Evolutionary conservation across 2,329 filamentous ascomycete genomes (phyloP).

Genomic region (Colletotrichum tropicicola): DNA sequence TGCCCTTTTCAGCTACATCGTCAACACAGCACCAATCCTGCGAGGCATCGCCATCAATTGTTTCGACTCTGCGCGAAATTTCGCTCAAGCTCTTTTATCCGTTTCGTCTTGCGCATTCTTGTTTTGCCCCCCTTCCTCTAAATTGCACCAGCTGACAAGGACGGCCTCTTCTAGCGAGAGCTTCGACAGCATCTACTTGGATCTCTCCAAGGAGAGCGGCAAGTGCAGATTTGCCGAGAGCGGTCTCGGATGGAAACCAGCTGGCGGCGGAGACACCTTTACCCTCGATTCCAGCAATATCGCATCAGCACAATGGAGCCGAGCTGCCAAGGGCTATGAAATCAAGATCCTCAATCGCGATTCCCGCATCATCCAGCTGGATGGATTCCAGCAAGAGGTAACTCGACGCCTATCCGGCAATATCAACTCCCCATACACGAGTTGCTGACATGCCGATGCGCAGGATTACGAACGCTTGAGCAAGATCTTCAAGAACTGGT

Average conservation of each 20-base stretch:
- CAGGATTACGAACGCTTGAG: conserved; percentile 88
- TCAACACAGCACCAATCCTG: neutral
- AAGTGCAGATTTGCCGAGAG: conserved; percentile 96
- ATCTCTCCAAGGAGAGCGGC: conserved; percentile 90
- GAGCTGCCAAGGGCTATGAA: conserved; percentile 91
- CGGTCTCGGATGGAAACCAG: conserved; percentile 94
- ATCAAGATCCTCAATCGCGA: conserved; percentile 89
- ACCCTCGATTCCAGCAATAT: conserved; percentile 91
- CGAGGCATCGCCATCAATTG: too few species aligned
- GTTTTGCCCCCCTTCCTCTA: neutral
- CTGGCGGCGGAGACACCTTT: conserved; percentile 87
- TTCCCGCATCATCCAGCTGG: conserved; percentile 88
- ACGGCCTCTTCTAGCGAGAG: conserved; percentile 70
- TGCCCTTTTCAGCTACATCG: neutral
- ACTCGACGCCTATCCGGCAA: conserved; percentile 36
- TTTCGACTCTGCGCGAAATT: too few species aligned
- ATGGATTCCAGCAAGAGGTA: conserved; percentile 90
- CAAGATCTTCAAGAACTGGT: conserved; percentile 98
- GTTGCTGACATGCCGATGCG: neutral
- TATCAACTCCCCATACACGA: neutral
- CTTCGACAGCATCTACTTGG: conserved; percentile 97
- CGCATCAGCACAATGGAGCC: conserved; percentile 90
- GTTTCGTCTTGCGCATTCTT: too few species aligned
- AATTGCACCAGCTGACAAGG: neutral
- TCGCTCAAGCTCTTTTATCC: too few species aligned